Percentiles rank a stretch among this genome's conserved stretches.
phyloP scores from a whole-genome alignment of 305 asterid genomes.

The Nicotiana rustica region DNA sequence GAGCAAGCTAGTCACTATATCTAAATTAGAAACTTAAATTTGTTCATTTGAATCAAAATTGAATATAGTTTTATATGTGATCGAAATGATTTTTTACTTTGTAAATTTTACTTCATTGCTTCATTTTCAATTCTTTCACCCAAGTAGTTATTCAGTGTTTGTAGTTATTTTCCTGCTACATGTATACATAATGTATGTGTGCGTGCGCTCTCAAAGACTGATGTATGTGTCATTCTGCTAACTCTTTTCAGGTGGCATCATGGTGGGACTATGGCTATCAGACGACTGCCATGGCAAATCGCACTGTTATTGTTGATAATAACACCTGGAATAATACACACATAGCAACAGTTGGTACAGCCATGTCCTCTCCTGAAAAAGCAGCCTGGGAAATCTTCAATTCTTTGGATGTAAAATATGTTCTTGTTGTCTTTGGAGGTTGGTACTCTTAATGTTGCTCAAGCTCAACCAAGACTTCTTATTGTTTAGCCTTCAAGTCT shows the following conservation, averaged over 20 bases:
- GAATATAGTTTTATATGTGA: not conserved
- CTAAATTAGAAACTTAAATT: not conserved
- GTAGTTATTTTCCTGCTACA: not conserved
- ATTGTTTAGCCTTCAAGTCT: constrained; percentile 29
- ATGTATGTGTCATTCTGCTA: constrained; percentile 32
- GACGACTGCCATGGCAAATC: constrained; percentile 99
- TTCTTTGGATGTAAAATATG: constrained; percentile 98
- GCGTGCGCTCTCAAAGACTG: not conserved
- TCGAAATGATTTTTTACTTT: not conserved
- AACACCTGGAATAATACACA: constrained; percentile 99
- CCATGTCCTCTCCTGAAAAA: constrained; percentile 99
- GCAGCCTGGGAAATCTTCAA: constrained; percentile 97
- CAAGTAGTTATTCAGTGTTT: not conserved
- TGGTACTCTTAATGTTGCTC: constrained; percentile 43
- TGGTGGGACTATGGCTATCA: constrained; percentile 99
- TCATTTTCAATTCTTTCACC: not conserved
- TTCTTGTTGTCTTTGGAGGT: constrained; percentile 99
- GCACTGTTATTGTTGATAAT: constrained; percentile 97
- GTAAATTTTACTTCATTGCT: not conserved
- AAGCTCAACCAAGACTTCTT: not conserved
- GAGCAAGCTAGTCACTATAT: not conserved
- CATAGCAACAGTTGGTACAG: constrained; percentile 99
- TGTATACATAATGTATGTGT: not conserved
- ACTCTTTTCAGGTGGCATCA: constrained; percentile 83
- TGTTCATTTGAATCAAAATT: constrained; percentile 26